A percentile compares a stretch with the other conserved stretches of the same genome.
Evolutionary conservation across 257 asterid species (phyloP).

Genomic region (Sherardia arvensis): DNA sequence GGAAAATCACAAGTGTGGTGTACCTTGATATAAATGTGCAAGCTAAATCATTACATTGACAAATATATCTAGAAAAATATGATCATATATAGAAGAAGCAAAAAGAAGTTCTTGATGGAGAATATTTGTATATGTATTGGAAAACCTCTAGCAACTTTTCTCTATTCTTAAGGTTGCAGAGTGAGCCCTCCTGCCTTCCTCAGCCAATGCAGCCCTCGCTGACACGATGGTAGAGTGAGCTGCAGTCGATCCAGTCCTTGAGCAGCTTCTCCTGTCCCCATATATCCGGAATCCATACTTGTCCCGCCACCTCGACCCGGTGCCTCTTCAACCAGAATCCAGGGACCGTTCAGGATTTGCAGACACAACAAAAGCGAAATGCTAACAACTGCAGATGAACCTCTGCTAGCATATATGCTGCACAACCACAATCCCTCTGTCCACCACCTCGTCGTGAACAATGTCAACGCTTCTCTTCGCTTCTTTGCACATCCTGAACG

Average conservation of each 20-base stretch:
- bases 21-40: background rate
- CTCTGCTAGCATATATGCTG: no score
- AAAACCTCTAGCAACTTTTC: constrained; percentile 16
- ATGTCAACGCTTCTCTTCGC: no score
- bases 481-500: no score
- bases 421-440: no score
- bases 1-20: background rate
- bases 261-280: constrained; percentile 81
- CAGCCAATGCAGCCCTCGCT: constrained; percentile 62
- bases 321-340: constrained; percentile 79
- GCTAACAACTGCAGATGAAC: no score
- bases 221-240: constrained; percentile 38
- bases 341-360: no score
- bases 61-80: background rate
- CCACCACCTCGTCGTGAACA: no score
- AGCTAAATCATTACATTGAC: background rate
- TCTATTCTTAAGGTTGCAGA: constrained; percentile 35
- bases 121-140: constrained; percentile 1
- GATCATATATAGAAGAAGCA: background rate
- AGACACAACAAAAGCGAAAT: no score
- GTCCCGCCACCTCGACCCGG: constrained; percentile 70
- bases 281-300: constrained; percentile 84
- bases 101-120: background rate
- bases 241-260: constrained; percentile 72
- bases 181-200: constrained; percentile 32